Base-by-base conservation (phyloP, 2,329 filamentous ascomycete species). In the Allantophomopsis cytisporea region DNA sequence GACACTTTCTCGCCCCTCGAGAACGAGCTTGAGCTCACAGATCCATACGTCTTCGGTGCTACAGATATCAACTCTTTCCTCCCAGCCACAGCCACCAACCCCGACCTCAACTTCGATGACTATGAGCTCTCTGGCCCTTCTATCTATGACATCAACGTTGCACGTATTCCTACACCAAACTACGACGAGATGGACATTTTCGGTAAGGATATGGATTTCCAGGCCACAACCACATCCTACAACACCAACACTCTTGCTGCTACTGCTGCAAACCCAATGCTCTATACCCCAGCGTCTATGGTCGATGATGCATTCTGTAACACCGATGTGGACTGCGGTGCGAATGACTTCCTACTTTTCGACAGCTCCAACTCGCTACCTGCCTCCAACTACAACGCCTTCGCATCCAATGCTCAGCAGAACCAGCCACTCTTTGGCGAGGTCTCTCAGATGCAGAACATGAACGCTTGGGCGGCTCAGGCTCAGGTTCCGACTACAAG, bases 201-300 rank as follows among this genome's bases (percentile, higher is more conserved):
- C 48, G 50, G 34, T 59, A 65, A 12, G 49, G 66, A 32, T 62
- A 57, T 50, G 60, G 60, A 23, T 59, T 60, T n/a, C 31, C 31
- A 38, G 36, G 12, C 36, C 42, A 45, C 44, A 36, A 41, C 41
- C 54, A 48, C 46, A 36, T 18, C 18, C 3, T 28, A 28, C n/a
- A 36, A 40, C 14, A 6, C 15, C 42, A 11, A 36, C 39, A 39
- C 36, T 30, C 35, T 45, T n/a, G 46, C 53, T 31, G 49, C 59
- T 6, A 54, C 58, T 30, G 60, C 66, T 50, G 69, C 71, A 30
- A 77, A 80, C 43, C 63, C 76, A 2, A 82, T 83, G 62, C 68
- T 85, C 23, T 81, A 69, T 58, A 81, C 80, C 8, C 76, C 81
- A 36, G 68, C 68, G 33, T 78, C 77, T 0, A 57, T 76, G 43